Conservation (phyloP, 768 basidiomycete species). For the Agaricus sinodeliciosus region DNA sequence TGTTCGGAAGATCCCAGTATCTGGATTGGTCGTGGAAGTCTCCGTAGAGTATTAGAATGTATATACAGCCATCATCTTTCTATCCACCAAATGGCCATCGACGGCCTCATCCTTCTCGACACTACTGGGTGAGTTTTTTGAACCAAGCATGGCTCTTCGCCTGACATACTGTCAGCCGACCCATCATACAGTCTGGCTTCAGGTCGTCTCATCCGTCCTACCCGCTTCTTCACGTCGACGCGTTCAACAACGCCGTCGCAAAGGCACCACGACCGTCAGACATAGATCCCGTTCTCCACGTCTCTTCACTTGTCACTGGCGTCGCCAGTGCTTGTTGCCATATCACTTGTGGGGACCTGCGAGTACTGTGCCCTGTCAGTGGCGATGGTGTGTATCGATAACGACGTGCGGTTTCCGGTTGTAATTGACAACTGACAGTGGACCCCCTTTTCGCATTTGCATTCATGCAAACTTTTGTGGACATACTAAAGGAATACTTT, state of each 20-base stretch:
- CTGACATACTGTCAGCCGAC: constrained; percentile 37
- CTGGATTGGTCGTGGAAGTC: constrained; percentile 73
- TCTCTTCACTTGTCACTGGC: constrained; percentile 41
- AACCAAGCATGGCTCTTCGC: constrained; percentile 7
- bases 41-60: constrained; percentile 24
- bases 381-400: constrained; percentile 63
- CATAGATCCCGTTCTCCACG: constrained; percentile 71
- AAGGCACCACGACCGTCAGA: constrained; percentile 46
- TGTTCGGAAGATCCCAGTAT: constrained; percentile 45
- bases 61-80: background rate
- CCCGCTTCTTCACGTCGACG: constrained; percentile 81
- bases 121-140: constrained; percentile 51
- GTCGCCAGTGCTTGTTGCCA: constrained; percentile 80
- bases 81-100: constrained; percentile 55
- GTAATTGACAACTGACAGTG: constrained; percentile 36
- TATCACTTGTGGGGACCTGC: constrained; percentile 67
- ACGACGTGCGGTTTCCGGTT: constrained; percentile 1
- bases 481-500: constrained; percentile 82
- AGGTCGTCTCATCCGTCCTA: constrained; percentile 70
- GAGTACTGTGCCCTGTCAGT: constrained; percentile 75
- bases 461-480: constrained; percentile 79
- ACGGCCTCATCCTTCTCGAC: constrained; percentile 78
- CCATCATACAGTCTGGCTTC: constrained; percentile 90
- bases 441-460: constrained; percentile 89
- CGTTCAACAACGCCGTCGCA: constrained; percentile 66